Conservation (phyloP, 2,329 filamentous ascomycete genomes). For the Ascosphaera apis region DNA sequence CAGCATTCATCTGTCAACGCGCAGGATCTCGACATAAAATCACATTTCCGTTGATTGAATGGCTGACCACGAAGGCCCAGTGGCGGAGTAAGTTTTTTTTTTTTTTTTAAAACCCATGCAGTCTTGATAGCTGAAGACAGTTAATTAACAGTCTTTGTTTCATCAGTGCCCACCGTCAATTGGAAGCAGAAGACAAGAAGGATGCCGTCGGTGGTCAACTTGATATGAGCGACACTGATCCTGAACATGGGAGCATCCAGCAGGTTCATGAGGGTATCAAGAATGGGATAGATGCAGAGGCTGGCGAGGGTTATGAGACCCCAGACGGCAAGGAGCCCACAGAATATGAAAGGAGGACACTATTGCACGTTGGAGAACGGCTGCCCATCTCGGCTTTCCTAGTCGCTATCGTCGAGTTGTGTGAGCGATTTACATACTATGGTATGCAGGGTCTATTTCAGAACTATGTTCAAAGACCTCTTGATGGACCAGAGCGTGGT, state of each 20-base stretch:
- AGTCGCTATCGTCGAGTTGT: slow-evolving; percentile 32
- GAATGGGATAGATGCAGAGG: background rate
- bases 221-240: background rate
- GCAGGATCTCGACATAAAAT: no score
- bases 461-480: slow-evolving; percentile 28
- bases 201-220: background rate
- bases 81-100: background rate
- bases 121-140: no score
- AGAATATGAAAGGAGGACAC: slow-evolving; percentile 25
- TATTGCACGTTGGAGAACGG: slow-evolving; percentile 31
- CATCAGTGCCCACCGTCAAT: background rate
- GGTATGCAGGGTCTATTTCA: slow-evolving; percentile 31
- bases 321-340: slow-evolving; percentile 30
- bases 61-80: background rate
- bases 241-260: background rate
- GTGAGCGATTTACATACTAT: slow-evolving; percentile 37
- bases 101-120: no score
- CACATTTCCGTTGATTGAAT: no score
- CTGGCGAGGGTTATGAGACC: slow-evolving; percentile 6
- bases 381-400: slow-evolving; percentile 32
- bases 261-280: background rate
- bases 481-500: slow-evolving; percentile 17
- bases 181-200: background rate
- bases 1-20: no score
- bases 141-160: no score